A percentile compares a stretch with the other conserved stretches of the same genome.
Evolutionary conservation across 2,329 filamentous ascomycete species (phyloP).

Genomic region (Ophiostoma pallidulum): DNA sequence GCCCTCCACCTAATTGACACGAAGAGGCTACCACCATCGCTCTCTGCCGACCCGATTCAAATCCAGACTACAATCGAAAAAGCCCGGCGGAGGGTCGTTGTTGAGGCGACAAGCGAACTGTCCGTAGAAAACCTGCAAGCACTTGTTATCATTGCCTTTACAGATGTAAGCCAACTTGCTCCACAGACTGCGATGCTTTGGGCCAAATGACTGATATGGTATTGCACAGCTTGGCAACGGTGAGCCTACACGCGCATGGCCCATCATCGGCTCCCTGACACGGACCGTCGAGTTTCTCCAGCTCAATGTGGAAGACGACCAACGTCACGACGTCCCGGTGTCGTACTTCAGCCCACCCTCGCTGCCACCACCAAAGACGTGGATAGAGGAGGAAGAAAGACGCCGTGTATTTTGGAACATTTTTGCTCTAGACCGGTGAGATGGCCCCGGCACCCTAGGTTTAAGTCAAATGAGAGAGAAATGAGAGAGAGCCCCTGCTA

Average conservation of each 20-base stretch:
- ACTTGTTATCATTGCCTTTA: background rate
- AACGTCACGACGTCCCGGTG: background rate
- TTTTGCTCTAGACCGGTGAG: background rate
- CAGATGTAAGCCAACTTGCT: background rate
- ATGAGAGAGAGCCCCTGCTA: too few species aligned
- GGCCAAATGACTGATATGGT: too few species aligned
- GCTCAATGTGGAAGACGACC: background rate
- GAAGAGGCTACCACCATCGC: background rate
- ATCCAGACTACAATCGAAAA: background rate
- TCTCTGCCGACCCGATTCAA: background rate
- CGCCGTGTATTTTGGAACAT: slow-evolving; percentile 1
- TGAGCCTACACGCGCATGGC: background rate
- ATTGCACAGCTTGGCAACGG: background rate
- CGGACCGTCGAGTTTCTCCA: background rate
- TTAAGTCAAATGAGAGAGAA: too few species aligned
- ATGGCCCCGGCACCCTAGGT: too few species aligned
- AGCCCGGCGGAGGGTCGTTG: background rate
- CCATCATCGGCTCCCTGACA: background rate
- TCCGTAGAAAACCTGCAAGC: background rate
- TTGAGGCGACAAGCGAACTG: background rate
- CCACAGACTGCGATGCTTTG: background rate
- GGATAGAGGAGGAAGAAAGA: background rate
- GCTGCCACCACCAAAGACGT: background rate
- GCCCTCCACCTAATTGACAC: background rate
- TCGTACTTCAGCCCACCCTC: background rate